Percentiles rank a stretch among this genome's conserved stretches.
These are phyloP conservation scores for Picea engelmannii DNA, from an alignment of 83 land plant species.

Conservation along the genomic window DNA sequence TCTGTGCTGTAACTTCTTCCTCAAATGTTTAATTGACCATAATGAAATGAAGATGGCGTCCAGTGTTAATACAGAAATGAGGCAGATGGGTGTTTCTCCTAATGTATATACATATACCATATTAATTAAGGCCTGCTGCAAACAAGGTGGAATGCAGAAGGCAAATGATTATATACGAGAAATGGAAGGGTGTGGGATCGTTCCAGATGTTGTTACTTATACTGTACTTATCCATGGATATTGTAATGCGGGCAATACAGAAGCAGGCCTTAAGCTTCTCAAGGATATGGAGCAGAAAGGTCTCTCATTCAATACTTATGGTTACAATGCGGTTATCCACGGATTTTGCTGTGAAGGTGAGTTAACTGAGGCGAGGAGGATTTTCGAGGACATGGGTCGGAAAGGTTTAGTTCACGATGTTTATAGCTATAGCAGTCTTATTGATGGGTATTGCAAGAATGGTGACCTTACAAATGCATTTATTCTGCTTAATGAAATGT, in stretches of 20 bases:
- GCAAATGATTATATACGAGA: slow-evolving; percentile 19
- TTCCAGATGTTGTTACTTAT: slow-evolving; percentile 27
- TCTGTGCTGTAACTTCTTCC: slow-evolving; percentile 30
- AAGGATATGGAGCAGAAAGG: slow-evolving; percentile 2
- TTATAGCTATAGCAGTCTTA: slow-evolving; percentile 35
- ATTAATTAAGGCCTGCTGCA: slow-evolving; percentile 30
- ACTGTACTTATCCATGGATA: slow-evolving; percentile 29
- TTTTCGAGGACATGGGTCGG: slow-evolving; percentile 35
- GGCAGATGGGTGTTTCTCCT: slow-evolving; percentile 20
- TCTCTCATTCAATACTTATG: slow-evolving; percentile 6
- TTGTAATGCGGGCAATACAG: slow-evolving; percentile 19
- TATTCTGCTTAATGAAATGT: slow-evolving; percentile 39
- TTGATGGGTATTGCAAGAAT: slow-evolving; percentile 29
- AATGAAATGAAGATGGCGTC: slow-evolving; percentile 26
- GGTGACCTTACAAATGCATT: slow-evolving; percentile 29
- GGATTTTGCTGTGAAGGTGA: slow-evolving; percentile 44
- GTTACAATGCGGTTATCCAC: slow-evolving; percentile 34
- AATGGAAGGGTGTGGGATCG: slow-evolving; percentile 32
- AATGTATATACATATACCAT: slow-evolving; percentile 37
- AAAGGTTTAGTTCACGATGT: slow-evolving; percentile 29
- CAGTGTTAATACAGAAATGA: slow-evolving; percentile 26
- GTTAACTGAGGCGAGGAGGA: slow-evolving; percentile 30
- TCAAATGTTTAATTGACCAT: slow-evolving; percentile 29
- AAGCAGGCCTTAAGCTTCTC: slow-evolving; percentile 30
- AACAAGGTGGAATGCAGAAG: slow-evolving; percentile 21